Conservation (phyloP, 306 rosid species). For the Acacia crassicarpa region DNA sequence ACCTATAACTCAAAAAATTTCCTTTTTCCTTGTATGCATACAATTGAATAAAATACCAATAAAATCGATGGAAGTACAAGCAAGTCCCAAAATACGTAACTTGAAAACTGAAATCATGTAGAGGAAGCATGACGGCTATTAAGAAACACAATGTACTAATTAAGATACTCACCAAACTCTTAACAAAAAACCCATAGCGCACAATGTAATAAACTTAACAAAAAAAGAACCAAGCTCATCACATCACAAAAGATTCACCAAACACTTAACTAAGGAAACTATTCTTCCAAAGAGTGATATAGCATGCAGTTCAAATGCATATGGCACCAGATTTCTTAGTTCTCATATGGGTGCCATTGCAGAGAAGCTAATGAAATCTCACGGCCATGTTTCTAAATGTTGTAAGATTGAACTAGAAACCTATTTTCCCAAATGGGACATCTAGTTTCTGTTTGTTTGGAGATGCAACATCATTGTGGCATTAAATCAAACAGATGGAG, state of each 20-base stretch:
- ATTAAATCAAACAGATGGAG: neutral
- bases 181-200: too few relatives aligned
- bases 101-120: neutral
- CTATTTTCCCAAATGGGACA: neutral
- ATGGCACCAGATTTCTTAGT: constrained; percentile 34
- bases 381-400: constrained; percentile 34
- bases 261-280: neutral
- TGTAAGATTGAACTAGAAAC: neutral
- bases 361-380: constrained; percentile 30
- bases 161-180: too few relatives aligned
- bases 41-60: constrained; percentile 1
- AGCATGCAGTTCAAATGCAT: constrained; percentile 38
- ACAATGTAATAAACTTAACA: too few relatives aligned
- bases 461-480: neutral
- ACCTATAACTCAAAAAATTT: neutral
- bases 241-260: too few relatives aligned
- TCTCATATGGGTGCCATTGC: constrained; percentile 28
- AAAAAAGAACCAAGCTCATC: too few relatives aligned
- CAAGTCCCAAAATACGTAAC: neutral
- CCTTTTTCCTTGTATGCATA: neutral
- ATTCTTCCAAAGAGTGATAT: constrained; percentile 52
- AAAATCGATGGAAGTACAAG: neutral
- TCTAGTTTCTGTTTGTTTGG: neutral
- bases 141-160: neutral
- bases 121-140: neutral